A percentile compares a stretch with the other conserved stretches of the same genome.
Conservation (phyloP, 2,329 filamentous ascomycete genomes). For the Colletotrichum karsti region DNA sequence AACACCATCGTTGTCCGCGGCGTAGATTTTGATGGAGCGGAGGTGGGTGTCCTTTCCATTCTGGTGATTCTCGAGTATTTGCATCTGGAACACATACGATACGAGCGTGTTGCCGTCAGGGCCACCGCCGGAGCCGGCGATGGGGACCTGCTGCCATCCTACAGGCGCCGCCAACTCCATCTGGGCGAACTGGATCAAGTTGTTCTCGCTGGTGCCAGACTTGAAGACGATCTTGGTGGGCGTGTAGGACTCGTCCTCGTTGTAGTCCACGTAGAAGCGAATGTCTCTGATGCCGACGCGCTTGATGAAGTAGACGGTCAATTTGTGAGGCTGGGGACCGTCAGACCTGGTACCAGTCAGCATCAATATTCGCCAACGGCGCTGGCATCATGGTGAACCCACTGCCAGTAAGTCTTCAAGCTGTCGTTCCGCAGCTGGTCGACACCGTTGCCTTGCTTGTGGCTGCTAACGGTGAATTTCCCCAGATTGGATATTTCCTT, state of each 20-base stretch:
- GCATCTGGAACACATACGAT: constrained; percentile 89
- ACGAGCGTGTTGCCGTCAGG: constrained; percentile 79
- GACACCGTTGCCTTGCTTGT: constrained; percentile 83
- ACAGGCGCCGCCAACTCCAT: constrained; percentile 81
- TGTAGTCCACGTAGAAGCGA: constrained; percentile 89
- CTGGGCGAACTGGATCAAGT: constrained; percentile 86
- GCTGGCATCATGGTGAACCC: constrained; percentile 39
- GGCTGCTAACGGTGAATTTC: constrained; percentile 83
- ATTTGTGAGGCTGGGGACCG: constrained; percentile 82
- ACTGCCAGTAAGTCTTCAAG: constrained; percentile 82
- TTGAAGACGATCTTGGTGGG: constrained; percentile 91
- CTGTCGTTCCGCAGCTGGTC: constrained; percentile 80
- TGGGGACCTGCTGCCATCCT: constrained; percentile 90
- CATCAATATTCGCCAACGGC: neutral
- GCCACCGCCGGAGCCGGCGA: constrained; percentile 62
- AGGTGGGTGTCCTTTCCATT: constrained; percentile 99
- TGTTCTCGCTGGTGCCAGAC: constrained; percentile 90
- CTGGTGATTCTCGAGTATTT: constrained; percentile 95
- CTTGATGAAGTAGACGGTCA: constrained; percentile 88
- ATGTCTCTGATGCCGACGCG: constrained; percentile 81
- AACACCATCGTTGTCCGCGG: constrained; percentile 59
- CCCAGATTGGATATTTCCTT: constrained; percentile 89
- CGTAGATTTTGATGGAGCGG: constrained; percentile 87
- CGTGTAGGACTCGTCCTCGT: constrained; percentile 94
- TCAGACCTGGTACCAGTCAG: constrained; percentile 67